Conservation (phyloP, 805 yeast species). For the Suhomyces sp. region DNA sequence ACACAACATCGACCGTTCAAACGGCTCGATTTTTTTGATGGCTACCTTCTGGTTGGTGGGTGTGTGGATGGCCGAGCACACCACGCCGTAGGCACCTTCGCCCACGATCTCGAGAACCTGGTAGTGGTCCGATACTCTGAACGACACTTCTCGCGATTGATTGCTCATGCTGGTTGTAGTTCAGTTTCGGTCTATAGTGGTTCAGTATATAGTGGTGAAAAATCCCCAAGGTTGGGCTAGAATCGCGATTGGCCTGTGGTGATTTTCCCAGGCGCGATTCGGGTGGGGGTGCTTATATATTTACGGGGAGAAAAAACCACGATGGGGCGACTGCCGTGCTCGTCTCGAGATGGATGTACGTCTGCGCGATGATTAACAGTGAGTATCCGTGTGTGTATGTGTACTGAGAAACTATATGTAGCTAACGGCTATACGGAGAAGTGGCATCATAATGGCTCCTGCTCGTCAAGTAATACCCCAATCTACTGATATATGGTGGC, state of each 20-base stretch:
- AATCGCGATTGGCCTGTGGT: not conserved
- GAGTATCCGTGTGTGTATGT: not conserved
- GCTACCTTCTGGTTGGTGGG: slow-evolving; percentile 91
- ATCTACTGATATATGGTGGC: not conserved
- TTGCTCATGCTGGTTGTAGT: not conserved
- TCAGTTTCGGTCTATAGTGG: not conserved
- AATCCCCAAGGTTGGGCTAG: too few relatives aligned
- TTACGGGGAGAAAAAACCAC: not conserved
- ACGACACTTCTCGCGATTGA: slow-evolving; percentile 41
- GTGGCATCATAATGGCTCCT: not conserved
- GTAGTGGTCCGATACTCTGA: slow-evolving; percentile 85
- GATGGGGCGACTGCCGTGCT: not conserved
- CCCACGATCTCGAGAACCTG: slow-evolving; percentile 84
- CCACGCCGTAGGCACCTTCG: slow-evolving; percentile 96
- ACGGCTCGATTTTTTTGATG: slow-evolving; percentile 90
- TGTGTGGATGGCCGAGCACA: slow-evolving; percentile 82
- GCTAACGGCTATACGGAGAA: not conserved
- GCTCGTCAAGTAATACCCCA: not conserved
- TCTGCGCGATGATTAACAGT: not conserved
- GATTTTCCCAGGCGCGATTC: not conserved
- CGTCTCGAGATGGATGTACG: not conserved
- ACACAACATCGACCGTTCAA: slow-evolving; percentile 85
- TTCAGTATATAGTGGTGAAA: not conserved
- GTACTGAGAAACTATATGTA: not conserved
- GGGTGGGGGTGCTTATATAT: not conserved